Conservation (phyloP, 2,329 filamentous ascomycete species). For the Xylaria sp. region DNA sequence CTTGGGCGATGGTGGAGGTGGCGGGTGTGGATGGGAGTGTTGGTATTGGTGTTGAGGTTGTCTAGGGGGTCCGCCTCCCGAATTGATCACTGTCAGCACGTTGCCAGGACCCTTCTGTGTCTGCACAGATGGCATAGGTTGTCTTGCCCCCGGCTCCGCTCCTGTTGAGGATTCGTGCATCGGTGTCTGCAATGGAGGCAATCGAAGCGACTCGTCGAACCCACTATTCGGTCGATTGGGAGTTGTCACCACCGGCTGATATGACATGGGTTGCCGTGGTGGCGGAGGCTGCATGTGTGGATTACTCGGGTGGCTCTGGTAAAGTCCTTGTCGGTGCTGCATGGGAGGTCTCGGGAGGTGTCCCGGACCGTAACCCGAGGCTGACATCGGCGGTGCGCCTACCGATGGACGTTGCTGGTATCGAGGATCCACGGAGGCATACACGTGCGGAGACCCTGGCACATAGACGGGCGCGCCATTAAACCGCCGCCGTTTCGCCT, state of each 20-base stretch:
- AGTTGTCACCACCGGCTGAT: slow-evolving; percentile 49
- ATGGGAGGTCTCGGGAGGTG: slow-evolving; percentile 44
- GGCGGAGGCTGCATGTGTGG: slow-evolving; percentile 66
- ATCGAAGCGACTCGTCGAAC: slow-evolving; percentile 64
- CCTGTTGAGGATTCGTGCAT: slow-evolving; percentile 46
- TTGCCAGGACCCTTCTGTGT: slow-evolving; percentile 27
- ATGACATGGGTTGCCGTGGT: slow-evolving; percentile 57
- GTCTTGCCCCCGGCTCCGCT: slow-evolving; percentile 36
- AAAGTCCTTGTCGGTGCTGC: slow-evolving; percentile 37
- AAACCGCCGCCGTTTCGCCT: slow-evolving; percentile 51
- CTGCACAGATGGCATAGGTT: slow-evolving; percentile 27
- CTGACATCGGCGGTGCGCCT: slow-evolving; percentile 43
- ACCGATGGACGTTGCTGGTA: slow-evolving; percentile 48
- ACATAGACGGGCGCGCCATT: slow-evolving; percentile 48
- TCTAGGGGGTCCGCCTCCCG: slow-evolving; percentile 17
- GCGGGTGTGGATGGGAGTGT: not conserved
- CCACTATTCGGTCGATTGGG: slow-evolving; percentile 56
- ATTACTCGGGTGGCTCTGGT: slow-evolving; percentile 34
- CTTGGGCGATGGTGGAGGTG: slow-evolving; percentile 23
- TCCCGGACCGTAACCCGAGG: slow-evolving; percentile 47
- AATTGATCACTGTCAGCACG: slow-evolving; percentile 40
- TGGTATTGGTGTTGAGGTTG: slow-evolving; percentile 24
- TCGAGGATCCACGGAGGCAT: slow-evolving; percentile 48
- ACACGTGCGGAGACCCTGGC: slow-evolving; percentile 56
- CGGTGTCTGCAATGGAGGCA: slow-evolving; percentile 65